Base-by-base conservation (phyloP, 306 rosid genomes). In the Adenanthera pavonina region DNA sequence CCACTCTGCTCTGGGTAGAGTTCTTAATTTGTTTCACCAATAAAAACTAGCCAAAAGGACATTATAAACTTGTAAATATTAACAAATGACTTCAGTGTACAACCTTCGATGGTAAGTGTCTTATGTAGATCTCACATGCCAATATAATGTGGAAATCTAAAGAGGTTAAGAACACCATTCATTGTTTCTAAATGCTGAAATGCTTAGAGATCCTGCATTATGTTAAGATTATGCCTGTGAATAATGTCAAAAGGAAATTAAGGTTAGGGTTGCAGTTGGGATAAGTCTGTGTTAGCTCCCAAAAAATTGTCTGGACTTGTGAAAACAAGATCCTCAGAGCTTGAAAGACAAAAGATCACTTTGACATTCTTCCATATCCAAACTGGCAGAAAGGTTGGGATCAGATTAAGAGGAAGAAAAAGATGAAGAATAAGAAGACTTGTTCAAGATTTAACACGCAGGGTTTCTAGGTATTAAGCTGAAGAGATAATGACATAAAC, bases 191-290 rank as follows among this genome's bases (percentile, higher is more conserved):
- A 33, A 59, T 12, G 4, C 30, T 46, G 44, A 74, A 64, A 62
- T 40, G 68, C 34, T 25, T 40, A 51, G 36, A 67, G 36, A 67
- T 56, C 75, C 61, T 13, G 51, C 8, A 68, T 75, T 30, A 69
- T 48, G 49, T 49, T 67, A 44, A 14, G 34, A 57, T 61, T 30
- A 17, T 25, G 62, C 38, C 11, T 13, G n/a, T 35, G 66, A 83
- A 79, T 51, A 84, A 36, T 73, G 49, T 15, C 65, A 65, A 66
- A 14, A 20, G 56, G 40, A 78, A 72, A 73, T 51, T 65, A 65
- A 43, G 80, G 40, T 59, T 69, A 16, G 5, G 40, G 38, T 20
- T 83, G 16, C 47, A 57, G 30, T 62, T 64, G 59, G 72, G 47
- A 10, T 35, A 41, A 52, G 20, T 20, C 44, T 53, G 34, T 33